Evolutionary conservation across 306 rosid species (phyloP), one percentile per base, ranked within the genome.

Genomic region (Castanopsis chinensis): DNA sequence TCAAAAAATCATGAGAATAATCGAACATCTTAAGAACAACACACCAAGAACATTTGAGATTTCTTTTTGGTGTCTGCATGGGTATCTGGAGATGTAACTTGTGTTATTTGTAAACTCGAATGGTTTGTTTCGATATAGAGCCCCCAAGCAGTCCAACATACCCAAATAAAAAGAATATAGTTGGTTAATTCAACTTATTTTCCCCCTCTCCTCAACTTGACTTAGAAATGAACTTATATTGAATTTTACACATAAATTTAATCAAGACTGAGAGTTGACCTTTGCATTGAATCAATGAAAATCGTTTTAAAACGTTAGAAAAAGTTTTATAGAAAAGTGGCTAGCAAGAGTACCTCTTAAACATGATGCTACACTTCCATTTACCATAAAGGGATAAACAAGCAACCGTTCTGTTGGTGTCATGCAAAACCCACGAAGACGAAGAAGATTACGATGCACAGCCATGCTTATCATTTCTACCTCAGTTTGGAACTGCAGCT

Each of bases 391-490:
- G 41, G 99, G 99, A 86, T 95, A 95, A 76, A 95, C 97, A 77
- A 95, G 96, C 87, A 95, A 61, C 83, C 97, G 93, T 78, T 95
- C 99, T 21, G 99, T 95, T 76, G 98, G 95, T 68, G 99, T 95
- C 99, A 92, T 91, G 85, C 99, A 95, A 85, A 95, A 95, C 14
- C 98, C 97, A 76, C 88, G 92, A 5, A 92, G 90, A 49, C 98
- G 95, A 77, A 95, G 98, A 75, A 95, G 85, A 88, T 95, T 92
- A 61, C 98, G 97, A 85, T 95, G 99, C 81, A 92, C 98, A 51
- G 99, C 98, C 97, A 92, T 89, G 87, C 97, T 91, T 77, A 92
- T 95, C 98, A 95, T 92, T 88, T 89, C 98, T 32, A 95, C 97
- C 84, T 95, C 99, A 49, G 94, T 92, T 87, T 91, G 99, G 75